Conservation (phyloP, 2,329 filamentous ascomycete genomes). For the Cladorrhinum sp. region DNA sequence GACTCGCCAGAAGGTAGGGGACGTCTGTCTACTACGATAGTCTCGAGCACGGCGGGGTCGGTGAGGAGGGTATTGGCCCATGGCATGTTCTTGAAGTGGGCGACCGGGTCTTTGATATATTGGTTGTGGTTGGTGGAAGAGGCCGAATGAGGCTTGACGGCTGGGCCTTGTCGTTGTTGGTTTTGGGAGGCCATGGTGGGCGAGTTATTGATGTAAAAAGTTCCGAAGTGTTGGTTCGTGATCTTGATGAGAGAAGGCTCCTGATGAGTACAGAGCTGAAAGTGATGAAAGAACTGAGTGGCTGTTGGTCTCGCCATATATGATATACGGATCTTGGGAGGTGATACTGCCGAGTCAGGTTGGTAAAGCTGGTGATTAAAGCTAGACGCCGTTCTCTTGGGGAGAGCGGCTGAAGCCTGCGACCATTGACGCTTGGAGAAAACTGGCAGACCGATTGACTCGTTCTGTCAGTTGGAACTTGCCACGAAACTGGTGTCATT, state of each 20-base stretch:
- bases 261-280: not conserved
- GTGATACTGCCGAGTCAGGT: not conserved
- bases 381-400: not conserved
- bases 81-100: constrained; percentile 23
- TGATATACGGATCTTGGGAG: not conserved
- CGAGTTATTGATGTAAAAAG: not conserved
- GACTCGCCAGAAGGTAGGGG: constrained; percentile 18
- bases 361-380: not conserved
- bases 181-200: not conserved
- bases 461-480: not conserved
- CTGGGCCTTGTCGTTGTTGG: not conserved
- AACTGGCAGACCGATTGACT: not conserved
- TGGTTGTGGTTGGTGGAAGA: constrained; percentile 17
- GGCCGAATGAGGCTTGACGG: constrained; percentile 1
- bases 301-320: not conserved
- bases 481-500: not conserved
- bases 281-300: not conserved
- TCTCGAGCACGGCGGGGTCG: constrained; percentile 16
- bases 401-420: not conserved
- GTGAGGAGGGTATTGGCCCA: constrained; percentile 18
- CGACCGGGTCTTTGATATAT: constrained; percentile 20
- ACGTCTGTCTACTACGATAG: constrained; percentile 18
- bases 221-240: not conserved
- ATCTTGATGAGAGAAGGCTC: too few relatives aligned
- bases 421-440: not conserved